Base-by-base conservation (phyloP, 345 rosid genomes). In the Bruguiera parviflora region DNA sequence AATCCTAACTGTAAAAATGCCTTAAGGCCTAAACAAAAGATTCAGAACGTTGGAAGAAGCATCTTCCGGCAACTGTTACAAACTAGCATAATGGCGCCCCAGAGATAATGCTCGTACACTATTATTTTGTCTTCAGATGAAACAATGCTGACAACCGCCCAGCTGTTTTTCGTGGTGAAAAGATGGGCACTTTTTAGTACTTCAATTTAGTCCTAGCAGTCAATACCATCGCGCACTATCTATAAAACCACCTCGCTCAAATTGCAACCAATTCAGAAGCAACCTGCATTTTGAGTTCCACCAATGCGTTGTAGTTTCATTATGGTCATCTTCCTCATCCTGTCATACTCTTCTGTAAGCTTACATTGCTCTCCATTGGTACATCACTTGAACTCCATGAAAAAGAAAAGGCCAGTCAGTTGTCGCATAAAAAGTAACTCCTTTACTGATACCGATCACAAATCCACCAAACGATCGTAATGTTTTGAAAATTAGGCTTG, bases 251-350 rank as follows among this genome's bases (percentile, higher is more conserved):
- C 78, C 84, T 79, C 69, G 88, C 98, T 6, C 91, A 90, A 18
- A 60, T 91, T 97, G 27, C 96, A 89, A 27, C 96, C 85, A 10
- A 93, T 89, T 96, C 94, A 93, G 67, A 91, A 91, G 80, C 89
- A 89, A 10, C 87, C 89, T 0, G 85, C 78, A 22, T 77, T 91
- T 84, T 89, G 86, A 66, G 85, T 86, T 57, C 88, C 91, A 9
- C 89, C 92, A 20, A 97, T 91, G 84, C 87, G 78, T 37, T 92
- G 82, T 78, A 4, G 98, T 87, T 51, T 87, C 91, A 24, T 86
- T 81, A 61, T 89, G 93, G 67, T 91, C 98, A 65, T 91, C 96
- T 65, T 92, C 91, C n/a, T 86, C 97, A 16, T 90, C 96, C 49
- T 79, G 1, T 63, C 83, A 64, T 77, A 81, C 69, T 89, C 96